Percentiles rank a stretch among this genome's conserved stretches.
Evolutionary conservation across 2,329 filamentous ascomycete genomes (phyloP).

Genomic region (Alternaria longipes): DNA sequence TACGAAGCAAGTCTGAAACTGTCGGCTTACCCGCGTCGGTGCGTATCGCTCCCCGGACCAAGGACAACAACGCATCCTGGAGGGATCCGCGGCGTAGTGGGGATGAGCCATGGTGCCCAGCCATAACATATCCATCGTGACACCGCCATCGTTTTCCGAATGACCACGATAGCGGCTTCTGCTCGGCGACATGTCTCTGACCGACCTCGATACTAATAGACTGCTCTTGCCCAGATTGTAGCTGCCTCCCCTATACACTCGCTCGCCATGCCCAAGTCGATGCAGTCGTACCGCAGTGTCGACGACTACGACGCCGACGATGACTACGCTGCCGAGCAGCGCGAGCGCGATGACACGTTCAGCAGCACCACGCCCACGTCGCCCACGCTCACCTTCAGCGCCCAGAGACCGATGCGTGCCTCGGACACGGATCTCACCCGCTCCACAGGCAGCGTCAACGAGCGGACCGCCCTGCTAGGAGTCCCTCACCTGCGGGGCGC

Average conservation of each 20-base stretch:
- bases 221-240: conserved; percentile 11
- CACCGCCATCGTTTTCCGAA: conserved; percentile 35
- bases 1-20: conserved; percentile 8
- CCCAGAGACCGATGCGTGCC: conserved; percentile 38
- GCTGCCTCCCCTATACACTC: conserved; percentile 9
- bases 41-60: conserved; percentile 5
- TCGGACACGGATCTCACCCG: conserved; percentile 48
- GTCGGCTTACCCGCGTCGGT: neutral
- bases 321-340: conserved; percentile 42
- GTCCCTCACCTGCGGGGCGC: conserved; percentile 39
- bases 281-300: conserved; percentile 48
- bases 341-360: conserved; percentile 43
- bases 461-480: conserved; percentile 59
- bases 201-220: conserved; percentile 23
- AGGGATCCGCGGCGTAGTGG: conserved; percentile 16
- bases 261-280: conserved; percentile 48
- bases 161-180: conserved; percentile 34
- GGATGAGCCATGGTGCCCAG: conserved; percentile 19
- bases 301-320: conserved; percentile 48
- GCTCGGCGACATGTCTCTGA: conserved; percentile 20
- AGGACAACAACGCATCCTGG: conserved; percentile 3
- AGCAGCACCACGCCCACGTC: conserved; percentile 47
- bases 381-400: conserved; percentile 44
- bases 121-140: conserved; percentile 28
- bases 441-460: conserved; percentile 51